phyloP scores from a whole-genome alignment of 345 rosid species.

The Hibiscus mutabilis region DNA sequence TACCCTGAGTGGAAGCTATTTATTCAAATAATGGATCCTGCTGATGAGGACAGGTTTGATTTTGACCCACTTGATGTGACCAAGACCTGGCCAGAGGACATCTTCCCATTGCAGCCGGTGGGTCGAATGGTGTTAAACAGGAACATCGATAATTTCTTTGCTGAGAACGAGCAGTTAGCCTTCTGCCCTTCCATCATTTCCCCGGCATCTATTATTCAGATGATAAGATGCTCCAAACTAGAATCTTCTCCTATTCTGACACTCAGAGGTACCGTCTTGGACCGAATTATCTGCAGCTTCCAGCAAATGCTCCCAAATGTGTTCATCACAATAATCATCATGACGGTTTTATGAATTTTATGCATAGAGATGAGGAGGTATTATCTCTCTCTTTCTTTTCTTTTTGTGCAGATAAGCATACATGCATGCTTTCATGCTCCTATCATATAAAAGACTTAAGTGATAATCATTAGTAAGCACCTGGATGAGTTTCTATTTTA shows the following conservation, averaged over 20 bases:
- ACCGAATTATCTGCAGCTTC: conserved; percentile 91
- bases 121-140: conserved; percentile 94
- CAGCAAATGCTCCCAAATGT: conserved; percentile 92
- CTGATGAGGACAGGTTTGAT: conserved; percentile 62
- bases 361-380: conserved; percentile 94
- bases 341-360: conserved; percentile 88
- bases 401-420: background rate
- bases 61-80: conserved; percentile 97
- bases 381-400: background rate
- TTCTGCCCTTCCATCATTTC: conserved; percentile 81
- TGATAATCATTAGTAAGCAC: no score
- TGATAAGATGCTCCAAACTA: conserved; percentile 80
- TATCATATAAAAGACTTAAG: no score
- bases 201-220: conserved; percentile 89
- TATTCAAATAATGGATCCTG: conserved; percentile 80
- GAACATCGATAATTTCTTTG: conserved; percentile 92
- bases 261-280: conserved; percentile 98
- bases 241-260: conserved; percentile 82
- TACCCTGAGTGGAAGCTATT: conserved; percentile 89
- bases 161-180: conserved; percentile 88
- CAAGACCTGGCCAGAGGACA: conserved; percentile 96
- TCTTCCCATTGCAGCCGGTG: conserved; percentile 85
- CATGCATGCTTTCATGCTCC: no score
- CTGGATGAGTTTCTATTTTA: conserved; percentile 20
- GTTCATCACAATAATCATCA: conserved; percentile 92